Conservation (phyloP, 2,329 filamentous ascomycete genomes). For the Metarhizium anisopliae region DNA sequence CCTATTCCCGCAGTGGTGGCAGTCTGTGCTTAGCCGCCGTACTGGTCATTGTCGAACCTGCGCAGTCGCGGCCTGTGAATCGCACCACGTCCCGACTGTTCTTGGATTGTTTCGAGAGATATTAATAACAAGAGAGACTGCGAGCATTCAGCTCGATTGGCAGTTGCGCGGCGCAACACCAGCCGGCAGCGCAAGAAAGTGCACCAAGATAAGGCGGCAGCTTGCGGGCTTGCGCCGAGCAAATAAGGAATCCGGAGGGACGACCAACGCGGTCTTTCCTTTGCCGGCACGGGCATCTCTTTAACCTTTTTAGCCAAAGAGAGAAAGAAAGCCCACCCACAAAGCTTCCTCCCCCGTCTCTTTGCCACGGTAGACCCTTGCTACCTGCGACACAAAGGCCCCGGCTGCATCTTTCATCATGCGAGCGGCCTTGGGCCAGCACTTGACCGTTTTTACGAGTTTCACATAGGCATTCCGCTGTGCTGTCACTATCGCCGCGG, state of each 20-base stretch:
- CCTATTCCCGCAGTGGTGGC: background rate
- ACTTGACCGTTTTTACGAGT: conserved; percentile 23
- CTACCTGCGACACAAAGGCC: conserved; percentile 7
- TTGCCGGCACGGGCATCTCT: background rate
- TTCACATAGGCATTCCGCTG: conserved; percentile 16
- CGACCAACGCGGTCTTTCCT: background rate
- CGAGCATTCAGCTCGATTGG: background rate
- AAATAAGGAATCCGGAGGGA: background rate
- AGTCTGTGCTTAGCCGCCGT: conserved; percentile 4
- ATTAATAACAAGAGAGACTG: background rate
- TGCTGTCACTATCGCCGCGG: background rate
- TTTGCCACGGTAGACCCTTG: conserved; percentile 2
- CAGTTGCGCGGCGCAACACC: background rate
- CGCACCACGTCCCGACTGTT: background rate
- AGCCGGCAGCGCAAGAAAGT: background rate
- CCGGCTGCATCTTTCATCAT: conserved; percentile 21
- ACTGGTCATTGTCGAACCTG: background rate
- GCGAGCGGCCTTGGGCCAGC: conserved; percentile 30
- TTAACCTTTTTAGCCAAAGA: background rate
- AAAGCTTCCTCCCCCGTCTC: background rate
- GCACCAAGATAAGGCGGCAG: background rate
- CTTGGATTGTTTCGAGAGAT: background rate
- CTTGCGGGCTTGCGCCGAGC: background rate
- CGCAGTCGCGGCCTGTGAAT: background rate
- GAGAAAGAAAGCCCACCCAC: background rate